These are phyloP conservation scores for Trametes cinnabarina DNA, from an alignment of 768 basidiomycete species.

Conservation along the genomic window DNA sequence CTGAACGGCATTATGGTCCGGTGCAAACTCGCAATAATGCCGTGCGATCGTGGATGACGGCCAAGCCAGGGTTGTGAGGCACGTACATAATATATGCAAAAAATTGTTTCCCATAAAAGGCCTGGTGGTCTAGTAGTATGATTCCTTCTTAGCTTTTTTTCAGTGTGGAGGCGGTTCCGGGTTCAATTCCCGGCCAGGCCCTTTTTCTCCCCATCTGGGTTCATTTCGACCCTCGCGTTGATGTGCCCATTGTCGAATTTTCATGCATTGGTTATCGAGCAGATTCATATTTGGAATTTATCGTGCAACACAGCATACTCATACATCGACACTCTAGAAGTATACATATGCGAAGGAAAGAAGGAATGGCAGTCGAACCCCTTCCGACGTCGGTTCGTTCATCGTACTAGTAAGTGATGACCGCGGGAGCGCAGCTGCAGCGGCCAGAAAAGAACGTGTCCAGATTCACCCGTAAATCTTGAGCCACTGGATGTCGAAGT, in stretches of 20 bases:
- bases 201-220: too few relatives aligned
- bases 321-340: background rate
- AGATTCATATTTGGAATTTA: background rate
- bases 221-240: too few relatives aligned
- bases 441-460: background rate
- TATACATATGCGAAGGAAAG: background rate
- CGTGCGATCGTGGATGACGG: too few relatives aligned
- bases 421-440: background rate
- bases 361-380: background rate
- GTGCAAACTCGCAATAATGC: too few relatives aligned
- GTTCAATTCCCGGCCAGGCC: constrained; percentile 87
- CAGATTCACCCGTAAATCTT: constrained; percentile 27
- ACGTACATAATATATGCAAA: too few relatives aligned
- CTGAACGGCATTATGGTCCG: too few relatives aligned
- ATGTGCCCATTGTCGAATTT: too few relatives aligned
- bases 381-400: background rate
- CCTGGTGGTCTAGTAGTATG: constrained; percentile 17
- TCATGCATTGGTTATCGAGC: too few relatives aligned
- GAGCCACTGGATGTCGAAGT: constrained; percentile 55
- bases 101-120: background rate
- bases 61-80: too few relatives aligned
- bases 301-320: background rate
- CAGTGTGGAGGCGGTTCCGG: constrained; percentile 71
- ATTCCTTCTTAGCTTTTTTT: constrained; percentile 5
- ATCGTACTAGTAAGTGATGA: background rate